Conservation (phyloP, 306 rosid genomes). For the Benincasa hispida region DNA sequence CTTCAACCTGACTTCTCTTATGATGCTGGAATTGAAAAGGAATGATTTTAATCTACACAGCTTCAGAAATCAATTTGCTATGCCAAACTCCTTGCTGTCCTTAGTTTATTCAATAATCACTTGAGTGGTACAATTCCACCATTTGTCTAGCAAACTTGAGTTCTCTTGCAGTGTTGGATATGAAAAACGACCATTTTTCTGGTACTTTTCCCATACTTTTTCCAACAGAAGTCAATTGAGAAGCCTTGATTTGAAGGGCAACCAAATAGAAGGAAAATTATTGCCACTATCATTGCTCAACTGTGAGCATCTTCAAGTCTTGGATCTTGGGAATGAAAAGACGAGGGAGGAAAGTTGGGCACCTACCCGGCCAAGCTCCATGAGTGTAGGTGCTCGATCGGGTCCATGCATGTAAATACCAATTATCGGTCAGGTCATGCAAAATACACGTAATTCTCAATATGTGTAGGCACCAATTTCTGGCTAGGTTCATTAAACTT, state of each 20-base stretch:
- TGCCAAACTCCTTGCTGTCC: background rate
- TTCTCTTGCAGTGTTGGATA: background rate
- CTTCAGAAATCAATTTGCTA: background rate
- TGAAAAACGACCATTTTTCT: background rate
- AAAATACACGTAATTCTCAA: no score
- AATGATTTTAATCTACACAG: slow-evolving; percentile 9
- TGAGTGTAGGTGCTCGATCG: no score
- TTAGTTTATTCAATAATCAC: background rate
- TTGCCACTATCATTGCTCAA: background rate
- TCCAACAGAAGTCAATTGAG: background rate
- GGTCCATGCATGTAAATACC: no score
- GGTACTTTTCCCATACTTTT: background rate
- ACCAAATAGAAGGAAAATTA: background rate
- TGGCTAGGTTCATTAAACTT: no score
- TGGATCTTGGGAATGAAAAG: background rate
- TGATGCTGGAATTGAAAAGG: slow-evolving; percentile 14
- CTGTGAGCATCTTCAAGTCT: background rate
- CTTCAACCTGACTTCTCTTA: background rate
- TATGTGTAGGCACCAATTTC: no score
- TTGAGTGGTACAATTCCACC: background rate
- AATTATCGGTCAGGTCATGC: no score
- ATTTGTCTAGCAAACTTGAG: background rate
- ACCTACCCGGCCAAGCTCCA: no score
- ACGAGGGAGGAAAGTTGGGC: no score
- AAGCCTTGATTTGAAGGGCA: background rate